Evolutionary conservation across 2,329 filamentous ascomycete genomes (phyloP).

Genomic region (Zarea fungicola): DNA sequence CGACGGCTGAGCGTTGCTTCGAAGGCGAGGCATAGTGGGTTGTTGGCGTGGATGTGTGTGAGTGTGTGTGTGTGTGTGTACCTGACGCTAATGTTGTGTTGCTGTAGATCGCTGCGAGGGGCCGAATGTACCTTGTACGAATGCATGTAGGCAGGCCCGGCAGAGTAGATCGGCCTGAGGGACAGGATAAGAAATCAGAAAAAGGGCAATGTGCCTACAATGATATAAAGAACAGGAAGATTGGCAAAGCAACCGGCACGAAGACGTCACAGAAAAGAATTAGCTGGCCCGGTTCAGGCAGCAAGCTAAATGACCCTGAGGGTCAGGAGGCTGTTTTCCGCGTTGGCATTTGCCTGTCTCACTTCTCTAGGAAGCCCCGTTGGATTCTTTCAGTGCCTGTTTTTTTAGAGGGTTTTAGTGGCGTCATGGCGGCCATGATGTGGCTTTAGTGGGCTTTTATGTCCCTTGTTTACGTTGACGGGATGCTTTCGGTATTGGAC

Average conservation of each 20-base stretch:
- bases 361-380: not conserved
- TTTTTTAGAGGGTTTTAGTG: not conserved
- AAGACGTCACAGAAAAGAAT: not conserved
- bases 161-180: too few relatives aligned
- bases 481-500: not conserved
- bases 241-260: too few relatives aligned
- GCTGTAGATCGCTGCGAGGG: not conserved
- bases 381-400: not conserved
- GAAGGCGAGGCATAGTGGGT: constrained; percentile 3
- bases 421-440: not conserved
- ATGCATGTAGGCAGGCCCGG: not conserved
- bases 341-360: too few relatives aligned
- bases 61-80: too few relatives aligned
- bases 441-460: not conserved
- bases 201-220: too few relatives aligned
- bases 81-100: not conserved
- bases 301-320: not conserved
- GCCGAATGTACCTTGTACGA: not conserved
- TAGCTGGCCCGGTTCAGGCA: not conserved
- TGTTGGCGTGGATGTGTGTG: not conserved
- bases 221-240: too few relatives aligned
- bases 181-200: too few relatives aligned
- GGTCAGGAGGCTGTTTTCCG: not conserved
- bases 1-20: not conserved
- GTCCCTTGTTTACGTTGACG: not conserved